Evolutionary conservation across 768 basidiomycete species (phyloP).

Genomic region (Polyporus arcularius): DNA sequence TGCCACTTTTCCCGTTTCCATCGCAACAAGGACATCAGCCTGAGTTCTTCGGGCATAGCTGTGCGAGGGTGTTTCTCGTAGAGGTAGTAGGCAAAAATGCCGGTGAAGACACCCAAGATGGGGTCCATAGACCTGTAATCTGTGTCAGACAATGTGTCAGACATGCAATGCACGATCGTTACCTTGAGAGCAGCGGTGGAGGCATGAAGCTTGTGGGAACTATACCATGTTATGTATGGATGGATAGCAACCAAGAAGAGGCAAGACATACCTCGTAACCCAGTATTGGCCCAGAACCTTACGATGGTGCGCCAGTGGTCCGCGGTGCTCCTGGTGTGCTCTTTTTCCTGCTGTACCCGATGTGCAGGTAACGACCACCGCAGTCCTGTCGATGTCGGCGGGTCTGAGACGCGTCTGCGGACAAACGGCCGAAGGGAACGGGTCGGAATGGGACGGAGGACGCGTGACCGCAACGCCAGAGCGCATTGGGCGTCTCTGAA

Average conservation of each 20-base stretch:
- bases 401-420: constrained; percentile 1
- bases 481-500: constrained; percentile 13
- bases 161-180: constrained; percentile 16
- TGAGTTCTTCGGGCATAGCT: constrained; percentile 55
- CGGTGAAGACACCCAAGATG: constrained; percentile 75
- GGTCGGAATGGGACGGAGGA: constrained; percentile 15
- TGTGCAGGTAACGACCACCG: too few species aligned
- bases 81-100: constrained; percentile 75
- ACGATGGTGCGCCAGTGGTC: too few species aligned
- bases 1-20: constrained; percentile 67
- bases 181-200: constrained; percentile 59
- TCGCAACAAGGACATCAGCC: constrained; percentile 50
- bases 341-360: too few species aligned
- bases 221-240: not conserved
- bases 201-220: constrained; percentile 34
- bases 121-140: constrained; percentile 63
- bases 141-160: not conserved
- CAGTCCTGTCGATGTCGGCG: too few species aligned
- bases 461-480: constrained; percentile 9
- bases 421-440: not conserved
- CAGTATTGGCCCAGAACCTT: too few species aligned
- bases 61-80: constrained; percentile 81
- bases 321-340: too few species aligned
- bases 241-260: too few species aligned
- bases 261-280: too few species aligned